These are phyloP conservation scores for Fusarium succisae DNA, from an alignment of 2,329 filamentous ascomycete species.

Conservation along the genomic window DNA sequence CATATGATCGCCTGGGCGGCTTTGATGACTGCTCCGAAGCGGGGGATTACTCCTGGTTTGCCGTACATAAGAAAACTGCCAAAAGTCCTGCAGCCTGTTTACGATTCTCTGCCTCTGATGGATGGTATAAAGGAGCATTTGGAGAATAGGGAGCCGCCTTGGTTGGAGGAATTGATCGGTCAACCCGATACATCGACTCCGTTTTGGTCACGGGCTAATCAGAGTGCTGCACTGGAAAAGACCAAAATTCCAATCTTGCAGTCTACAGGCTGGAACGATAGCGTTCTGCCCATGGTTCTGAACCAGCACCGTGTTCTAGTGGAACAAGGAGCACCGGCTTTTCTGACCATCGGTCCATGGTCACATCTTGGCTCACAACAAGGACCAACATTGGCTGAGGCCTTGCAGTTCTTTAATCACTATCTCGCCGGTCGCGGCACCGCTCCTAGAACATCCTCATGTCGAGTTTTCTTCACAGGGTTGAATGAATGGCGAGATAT, in stretches of 20 bases:
- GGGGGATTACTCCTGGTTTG: not conserved
- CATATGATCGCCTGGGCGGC: not conserved
- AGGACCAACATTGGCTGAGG: not conserved
- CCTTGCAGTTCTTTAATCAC: not conserved
- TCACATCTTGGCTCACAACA: not conserved
- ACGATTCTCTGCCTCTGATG: not conserved
- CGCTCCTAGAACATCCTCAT: not conserved
- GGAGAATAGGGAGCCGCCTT: not conserved
- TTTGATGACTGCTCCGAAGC: not conserved
- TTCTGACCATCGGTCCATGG: not conserved
- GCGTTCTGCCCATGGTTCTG: not conserved
- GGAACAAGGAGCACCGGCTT: not conserved
- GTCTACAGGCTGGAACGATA: not conserved
- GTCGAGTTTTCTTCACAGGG: not conserved
- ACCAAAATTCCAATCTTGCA: not conserved
- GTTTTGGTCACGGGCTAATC: not conserved
- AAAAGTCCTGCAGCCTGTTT: not conserved
- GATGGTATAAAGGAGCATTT: not conserved
- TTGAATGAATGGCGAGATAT: not conserved
- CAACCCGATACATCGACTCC: not conserved
- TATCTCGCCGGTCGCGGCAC: accelerated
- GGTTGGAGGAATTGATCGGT: not conserved
- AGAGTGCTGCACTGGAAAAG: not conserved
- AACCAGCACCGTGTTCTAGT: not conserved
- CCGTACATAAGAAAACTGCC: not conserved